These are phyloP conservation scores for Geotrichum cucujoidarum DNA, from an alignment of 1,139 yeast genomes.

Conservation along the genomic window DNA sequence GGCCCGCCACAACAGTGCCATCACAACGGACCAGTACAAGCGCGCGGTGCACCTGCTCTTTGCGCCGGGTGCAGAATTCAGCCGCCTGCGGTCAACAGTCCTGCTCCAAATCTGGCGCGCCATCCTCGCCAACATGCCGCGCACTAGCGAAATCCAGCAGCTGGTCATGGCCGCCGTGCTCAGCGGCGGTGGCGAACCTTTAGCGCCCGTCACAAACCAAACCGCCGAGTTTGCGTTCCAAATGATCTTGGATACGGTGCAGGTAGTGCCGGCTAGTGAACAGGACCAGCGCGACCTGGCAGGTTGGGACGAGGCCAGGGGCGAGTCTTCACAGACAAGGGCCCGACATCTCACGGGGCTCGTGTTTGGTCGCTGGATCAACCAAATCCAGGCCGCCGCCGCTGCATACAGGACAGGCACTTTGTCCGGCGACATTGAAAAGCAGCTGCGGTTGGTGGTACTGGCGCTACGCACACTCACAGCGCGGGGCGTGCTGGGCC, in stretches of 20 bases:
- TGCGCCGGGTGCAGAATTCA: too few relatives aligned
- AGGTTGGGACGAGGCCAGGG: not conserved
- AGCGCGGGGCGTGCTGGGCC: constrained; percentile 21
- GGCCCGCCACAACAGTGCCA: too few relatives aligned
- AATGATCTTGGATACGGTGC: constrained; percentile 1
- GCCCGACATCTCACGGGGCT: too few relatives aligned
- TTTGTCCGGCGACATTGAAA: not conserved
- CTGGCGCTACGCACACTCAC: constrained; percentile 25
- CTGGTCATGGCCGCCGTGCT: not conserved
- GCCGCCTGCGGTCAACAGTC: not conserved
- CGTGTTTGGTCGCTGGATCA: constrained; percentile 16
- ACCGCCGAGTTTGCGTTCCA: constrained; percentile 15
- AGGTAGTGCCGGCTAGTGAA: not conserved
- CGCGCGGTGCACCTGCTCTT: too few relatives aligned
- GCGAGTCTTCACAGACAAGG: constrained; percentile 2
- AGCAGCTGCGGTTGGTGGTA: constrained; percentile 25
- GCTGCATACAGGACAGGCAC: not conserved
- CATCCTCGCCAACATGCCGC: not conserved
- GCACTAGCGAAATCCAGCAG: not conserved
- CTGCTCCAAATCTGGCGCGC: not conserved
- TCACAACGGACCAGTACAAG: too few relatives aligned
- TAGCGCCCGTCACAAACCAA: constrained; percentile 11
- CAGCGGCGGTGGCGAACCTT: not conserved
- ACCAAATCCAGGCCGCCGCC: not conserved
- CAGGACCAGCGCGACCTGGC: not conserved